These are phyloP conservation scores for Blastomyces percursus DNA, from an alignment of 2,329 filamentous ascomycete genomes.

Conservation along the genomic window DNA sequence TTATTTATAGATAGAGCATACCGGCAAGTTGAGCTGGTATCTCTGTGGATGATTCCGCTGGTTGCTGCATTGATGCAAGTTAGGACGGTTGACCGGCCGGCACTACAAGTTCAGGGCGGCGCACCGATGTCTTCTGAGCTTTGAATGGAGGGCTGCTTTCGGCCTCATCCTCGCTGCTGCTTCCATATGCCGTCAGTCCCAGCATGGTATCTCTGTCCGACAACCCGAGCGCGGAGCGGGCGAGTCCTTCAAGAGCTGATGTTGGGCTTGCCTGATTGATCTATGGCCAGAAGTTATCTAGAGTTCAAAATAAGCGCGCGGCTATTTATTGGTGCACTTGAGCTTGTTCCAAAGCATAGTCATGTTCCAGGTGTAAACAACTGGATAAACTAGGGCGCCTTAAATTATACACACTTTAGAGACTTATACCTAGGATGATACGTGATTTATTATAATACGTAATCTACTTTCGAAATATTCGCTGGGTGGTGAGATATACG, in stretches of 20 bases:
- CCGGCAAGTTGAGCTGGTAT: not conserved
- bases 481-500: not conserved
- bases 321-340: not conserved
- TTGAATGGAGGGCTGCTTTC: not conserved
- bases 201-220: constrained; percentile 23
- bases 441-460: not conserved
- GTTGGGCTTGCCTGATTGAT: not conserved
- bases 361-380: not conserved
- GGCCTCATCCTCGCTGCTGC: constrained; percentile 37
- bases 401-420: no score
- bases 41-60: no score
- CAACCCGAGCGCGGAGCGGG: not conserved
- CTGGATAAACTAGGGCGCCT: not conserved
- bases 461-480: not conserved
- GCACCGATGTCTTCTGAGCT: constrained; percentile 12
- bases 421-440: no score
- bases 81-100: not conserved
- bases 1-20: not conserved
- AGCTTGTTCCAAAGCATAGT: no score
- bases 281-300: not conserved
- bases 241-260: not conserved
- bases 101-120: not conserved
- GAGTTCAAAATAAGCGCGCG: not conserved
- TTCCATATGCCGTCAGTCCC: constrained; percentile 34
- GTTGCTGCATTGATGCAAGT: not conserved